These are phyloP conservation scores for Leishmania arabica DNA, from an alignment of 208 protist genomes.

Conservation along the genomic window DNA sequence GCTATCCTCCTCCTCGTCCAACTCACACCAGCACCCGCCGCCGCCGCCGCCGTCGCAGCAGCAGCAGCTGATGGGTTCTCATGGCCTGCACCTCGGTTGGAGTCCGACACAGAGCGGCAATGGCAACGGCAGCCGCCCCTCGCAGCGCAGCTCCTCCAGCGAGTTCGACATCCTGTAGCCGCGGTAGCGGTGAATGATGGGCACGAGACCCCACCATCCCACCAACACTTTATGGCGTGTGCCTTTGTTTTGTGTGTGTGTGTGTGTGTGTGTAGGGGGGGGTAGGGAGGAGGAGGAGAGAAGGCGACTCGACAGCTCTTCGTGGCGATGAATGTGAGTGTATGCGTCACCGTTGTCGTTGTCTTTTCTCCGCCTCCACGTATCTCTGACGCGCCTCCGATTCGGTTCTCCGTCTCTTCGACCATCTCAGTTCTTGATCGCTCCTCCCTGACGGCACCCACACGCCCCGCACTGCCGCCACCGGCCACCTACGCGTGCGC, in stretches of 20 bases:
- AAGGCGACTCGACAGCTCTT: neutral
- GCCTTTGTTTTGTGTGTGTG: neutral
- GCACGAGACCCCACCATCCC: neutral
- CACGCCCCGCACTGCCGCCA: too few species aligned
- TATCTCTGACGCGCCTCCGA: too few species aligned
- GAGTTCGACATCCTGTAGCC: slow-evolving; percentile 24
- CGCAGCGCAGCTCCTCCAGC: slow-evolving; percentile 25
- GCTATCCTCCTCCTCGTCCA: neutral
- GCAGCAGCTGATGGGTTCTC: neutral
- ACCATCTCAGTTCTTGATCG: neutral
- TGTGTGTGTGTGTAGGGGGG: neutral
- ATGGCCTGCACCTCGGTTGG: neutral
- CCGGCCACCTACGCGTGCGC: too few species aligned
- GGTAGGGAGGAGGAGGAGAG: neutral
- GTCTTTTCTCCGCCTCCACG: neutral
- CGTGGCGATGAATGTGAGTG: neutral
- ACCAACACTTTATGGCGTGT: too few species aligned
- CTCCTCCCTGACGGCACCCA: neutral
- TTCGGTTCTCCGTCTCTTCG: too few species aligned
- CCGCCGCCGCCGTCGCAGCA: slow-evolving; percentile 9
- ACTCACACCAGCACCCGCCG: slow-evolving; percentile 10
- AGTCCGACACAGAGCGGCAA: neutral
- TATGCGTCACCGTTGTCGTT: neutral
- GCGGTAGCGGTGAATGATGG: too few species aligned
- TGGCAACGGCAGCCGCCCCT: neutral